Base-by-base conservation (phyloP, 2,329 filamentous ascomycete genomes). In the Cladosporium oxysporum region DNA sequence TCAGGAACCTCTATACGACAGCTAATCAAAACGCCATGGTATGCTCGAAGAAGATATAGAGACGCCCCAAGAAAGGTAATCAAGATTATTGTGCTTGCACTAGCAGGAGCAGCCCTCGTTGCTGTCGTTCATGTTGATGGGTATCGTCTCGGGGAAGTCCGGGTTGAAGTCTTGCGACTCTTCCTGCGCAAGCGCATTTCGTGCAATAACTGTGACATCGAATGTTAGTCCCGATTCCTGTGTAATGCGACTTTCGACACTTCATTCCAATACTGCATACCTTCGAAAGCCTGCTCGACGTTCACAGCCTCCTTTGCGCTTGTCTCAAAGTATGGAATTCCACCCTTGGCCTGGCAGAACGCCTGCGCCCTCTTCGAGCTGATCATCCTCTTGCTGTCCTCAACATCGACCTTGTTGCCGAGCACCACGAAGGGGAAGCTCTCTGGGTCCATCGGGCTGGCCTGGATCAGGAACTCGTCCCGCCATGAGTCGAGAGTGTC, bases 301-400 rank as follows among this genome's bases (percentile, higher is more conserved):
- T 99, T 99, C 81, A 97, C 91, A 67, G 94, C 95, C 80, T 99
- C 95, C 84, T 99, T 99, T 68, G 95, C 95, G 80, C 93, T 97
- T 21, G 95, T 99, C 87, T 99, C 95, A 76, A 99, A 99, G 81
- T 99, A 99, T 21, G 95, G 95, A 71, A 99, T 97, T 67, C 92
- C 92, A 58, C 94, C 94, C 82, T 98, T 97, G 66, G 92, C 96
- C 80, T 97, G 93, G 80, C 95, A 99, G 79, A 97, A 99, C 16
- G 94, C 93, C 88, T 94, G 93, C 67, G 95, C 95, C 69, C 95
- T 88, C 86, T 98, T 98, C 75, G 90, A 93, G 33, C 92, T 96
- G 74, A 99, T 91, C 84, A 95, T 92, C 78, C 95, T 87, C 85
- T 97, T 97, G 84, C 90, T 96, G 82, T 98, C 95, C 78, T 97